Evolutionary conservation across 768 basidiomycete genomes (phyloP), one percentile per base, ranked within the genome.

Genomic region (Boletus reticulatus): DNA sequence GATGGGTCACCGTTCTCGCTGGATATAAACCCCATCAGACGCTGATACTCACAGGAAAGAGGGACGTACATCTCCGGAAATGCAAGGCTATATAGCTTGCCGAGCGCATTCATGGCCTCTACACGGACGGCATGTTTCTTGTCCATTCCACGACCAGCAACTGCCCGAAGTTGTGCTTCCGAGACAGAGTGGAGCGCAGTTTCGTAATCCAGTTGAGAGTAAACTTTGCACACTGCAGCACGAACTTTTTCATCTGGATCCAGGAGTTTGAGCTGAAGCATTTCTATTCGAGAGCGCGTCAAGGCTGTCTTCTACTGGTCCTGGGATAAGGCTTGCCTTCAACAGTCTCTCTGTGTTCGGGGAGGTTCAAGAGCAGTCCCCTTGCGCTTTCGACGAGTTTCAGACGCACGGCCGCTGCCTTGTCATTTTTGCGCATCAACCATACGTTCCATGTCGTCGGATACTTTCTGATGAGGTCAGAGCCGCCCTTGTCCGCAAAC

Each of bases 181-280:
- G 84, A 81, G 29, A 95, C 84, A 63, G 92, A 85, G 67, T 96
- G 94, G 32, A 94, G 68, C 0, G 86, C 89, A 0, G 88, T 89
- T 72, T 99, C 97, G 65, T 93, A 98, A 68, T 98, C 95, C 12
- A 98, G 73, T 52, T 85, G 81, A 2, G 85, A 84, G 61, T 93
- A 92, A 12, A 92, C 72, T 64, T 81, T 85, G 76, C 94, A 96
- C 1, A 85, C 85, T 1, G 92, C 87, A 7, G 89, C 84, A 29
- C 97, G 84, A 41, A 99, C 87, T 65, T 86, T 91, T 56, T 98
- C 97, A 59, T 98, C 97, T 0, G 92, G 87, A 69, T 99, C 97
- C 1, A 81, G 63, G 6, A 96, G 72, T 64, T 95, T 95, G 14
- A 72, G 66, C 22, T 71, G 66, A 32, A 95, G 72, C 36, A 83